A percentile compares a stretch with the other conserved stretches of the same genome.
Evolutionary conservation across 306 rosid genomes (phyloP).

Genomic region (Styphnolobium japonicum): DNA sequence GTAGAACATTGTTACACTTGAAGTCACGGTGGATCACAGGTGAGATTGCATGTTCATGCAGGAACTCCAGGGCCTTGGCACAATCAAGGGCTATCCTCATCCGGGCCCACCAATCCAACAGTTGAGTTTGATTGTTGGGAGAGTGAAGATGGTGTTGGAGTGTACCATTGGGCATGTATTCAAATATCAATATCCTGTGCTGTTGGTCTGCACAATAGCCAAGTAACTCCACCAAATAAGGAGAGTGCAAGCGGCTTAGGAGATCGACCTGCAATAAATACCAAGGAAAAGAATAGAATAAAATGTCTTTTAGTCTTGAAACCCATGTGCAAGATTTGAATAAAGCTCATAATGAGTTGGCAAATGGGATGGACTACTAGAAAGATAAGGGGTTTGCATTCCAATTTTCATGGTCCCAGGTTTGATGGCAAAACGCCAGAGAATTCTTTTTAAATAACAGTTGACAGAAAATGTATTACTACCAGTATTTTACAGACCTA

Average conservation of each 20-base stretch:
- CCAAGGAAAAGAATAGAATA: background rate
- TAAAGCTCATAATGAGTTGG: slow-evolving; percentile 25
- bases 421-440: slow-evolving; percentile 29
- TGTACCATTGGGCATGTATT: slow-evolving; percentile 72
- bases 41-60: slow-evolving; percentile 76
- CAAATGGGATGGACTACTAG: slow-evolving; percentile 17
- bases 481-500: background rate
- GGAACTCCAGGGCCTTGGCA: slow-evolving; percentile 82
- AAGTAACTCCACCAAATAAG: slow-evolving; percentile 76
- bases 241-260: slow-evolving; percentile 71
- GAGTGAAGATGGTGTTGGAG: slow-evolving; percentile 75
- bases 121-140: slow-evolving; percentile 30
- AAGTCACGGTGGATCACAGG: slow-evolving; percentile 91
- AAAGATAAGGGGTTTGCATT: slow-evolving; percentile 7
- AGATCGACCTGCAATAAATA: slow-evolving; percentile 74
- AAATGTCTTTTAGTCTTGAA: slow-evolving; percentile 18
- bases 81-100: slow-evolving; percentile 97
- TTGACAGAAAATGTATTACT: slow-evolving; percentile 5
- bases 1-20: slow-evolving; percentile 68
- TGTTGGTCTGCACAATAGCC: slow-evolving; percentile 98
- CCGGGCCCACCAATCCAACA: slow-evolving; percentile 87
- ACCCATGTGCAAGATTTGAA: slow-evolving; percentile 45
- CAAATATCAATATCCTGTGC: slow-evolving; percentile 80
- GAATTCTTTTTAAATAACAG: background rate
- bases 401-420: slow-evolving; percentile 40